Base-by-base conservation (phyloP, 306 rosid genomes). In the Prosopis cineraria region DNA sequence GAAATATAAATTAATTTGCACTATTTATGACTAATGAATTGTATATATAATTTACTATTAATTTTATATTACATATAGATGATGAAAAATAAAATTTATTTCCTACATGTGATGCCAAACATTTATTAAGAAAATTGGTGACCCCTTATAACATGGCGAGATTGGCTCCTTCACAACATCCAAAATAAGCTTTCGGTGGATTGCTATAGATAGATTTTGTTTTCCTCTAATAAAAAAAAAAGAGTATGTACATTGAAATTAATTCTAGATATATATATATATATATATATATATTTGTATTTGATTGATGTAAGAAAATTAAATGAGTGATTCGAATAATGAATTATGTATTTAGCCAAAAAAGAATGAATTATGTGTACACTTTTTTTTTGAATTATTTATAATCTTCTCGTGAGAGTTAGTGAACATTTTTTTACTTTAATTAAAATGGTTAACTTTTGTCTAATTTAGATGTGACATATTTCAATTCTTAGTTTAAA, bases 101-200 rank as follows among this genome's bases (percentile, higher is more conserved):
- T 20, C 29, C 5, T 20, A 8, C 13, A 52, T 22, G 62, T 55
- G 6, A 55, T 24, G 7, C 14, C 30, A 10, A 55, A 55, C 62
- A 55, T 10, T 53, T 6, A n/a, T 52, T 20, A 63, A 25, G 64
- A 45, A n/a, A n/a, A 50, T 69, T 22, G 71, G 48, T 70, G 77
- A 31, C 59, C 45, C 48, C 72, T 66, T 27, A 1, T 13, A 67
- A 27, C 33, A 22, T 22, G 53, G 52, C 72, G 72, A 39, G 72
- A 67, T 67, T 67, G 34, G 34, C 72, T 67, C 72, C 34, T 16
- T 67, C 24, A 31, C 43, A 16, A 37, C 52, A 40, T 39, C 22
- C 52, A 67, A 40, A 66, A 40, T 13, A 67, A 67, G 53, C 53
- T 40, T 67, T 67, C 17, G 17, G 53, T 24, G n/a, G 33, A 37